Conservation (phyloP, 805 yeast species). For the Myxozyma sirexii region DNA sequence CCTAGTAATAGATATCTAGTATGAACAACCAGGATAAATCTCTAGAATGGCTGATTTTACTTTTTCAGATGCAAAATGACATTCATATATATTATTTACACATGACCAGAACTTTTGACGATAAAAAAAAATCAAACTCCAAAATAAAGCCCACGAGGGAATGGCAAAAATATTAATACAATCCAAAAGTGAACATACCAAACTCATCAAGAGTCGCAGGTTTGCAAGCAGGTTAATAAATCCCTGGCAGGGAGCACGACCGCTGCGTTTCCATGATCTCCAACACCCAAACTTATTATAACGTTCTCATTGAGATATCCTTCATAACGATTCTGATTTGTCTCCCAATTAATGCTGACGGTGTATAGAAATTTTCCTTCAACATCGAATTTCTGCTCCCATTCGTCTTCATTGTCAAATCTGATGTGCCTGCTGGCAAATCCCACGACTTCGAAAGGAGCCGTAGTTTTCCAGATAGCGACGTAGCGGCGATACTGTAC, state of each 20-base stretch:
- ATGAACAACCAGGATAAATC: no score
- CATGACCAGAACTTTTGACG: no score
- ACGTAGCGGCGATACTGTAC: conserved; percentile 28
- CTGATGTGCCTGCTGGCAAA: conserved; percentile 18
- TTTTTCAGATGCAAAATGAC: no score
- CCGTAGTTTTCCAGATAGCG: conserved; percentile 27
- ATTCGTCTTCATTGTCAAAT: conserved; percentile 32
- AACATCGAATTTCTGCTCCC: conserved; percentile 30
- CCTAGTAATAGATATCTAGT: no score
- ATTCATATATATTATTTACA: no score
- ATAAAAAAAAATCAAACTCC: no score
- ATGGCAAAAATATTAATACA: no score
- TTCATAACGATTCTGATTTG: conserved; percentile 27
- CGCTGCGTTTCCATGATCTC: conserved; percentile 33
- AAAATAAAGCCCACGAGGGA: no score
- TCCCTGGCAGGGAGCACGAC: conserved; percentile 30
- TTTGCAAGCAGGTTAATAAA: conserved; percentile 20
- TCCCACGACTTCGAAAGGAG: conserved; percentile 29
- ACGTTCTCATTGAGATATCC: conserved; percentile 33
- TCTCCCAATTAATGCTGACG: conserved; percentile 31
- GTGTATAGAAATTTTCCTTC: conserved; percentile 33
- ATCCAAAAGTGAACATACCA: no score
- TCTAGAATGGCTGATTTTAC: no score
- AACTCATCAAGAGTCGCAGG: no score
- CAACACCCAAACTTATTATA: conserved; percentile 27